These are phyloP conservation scores for Anisodus acutangulus DNA, from an alignment of 257 asterid species.

Conservation along the genomic window DNA sequence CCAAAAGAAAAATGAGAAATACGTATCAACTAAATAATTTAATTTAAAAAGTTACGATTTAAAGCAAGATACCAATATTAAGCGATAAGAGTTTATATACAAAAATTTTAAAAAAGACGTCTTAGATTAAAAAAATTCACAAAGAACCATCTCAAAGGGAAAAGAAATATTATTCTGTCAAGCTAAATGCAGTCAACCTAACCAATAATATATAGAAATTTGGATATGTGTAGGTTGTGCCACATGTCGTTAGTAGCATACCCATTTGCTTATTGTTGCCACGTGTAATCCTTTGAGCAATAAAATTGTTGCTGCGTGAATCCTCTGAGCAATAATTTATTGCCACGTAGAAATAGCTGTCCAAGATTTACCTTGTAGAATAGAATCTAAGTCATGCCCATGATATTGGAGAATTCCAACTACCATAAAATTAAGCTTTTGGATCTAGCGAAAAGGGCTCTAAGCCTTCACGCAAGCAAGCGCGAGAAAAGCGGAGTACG, in stretches of 20 bases:
- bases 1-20: too few relatives aligned
- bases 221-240: neutral
- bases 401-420: conserved; percentile 29
- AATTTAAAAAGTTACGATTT: too few relatives aligned
- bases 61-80: too few relatives aligned
- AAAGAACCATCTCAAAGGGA: neutral
- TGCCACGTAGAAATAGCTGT: conserved; percentile 32
- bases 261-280: conserved; percentile 27
- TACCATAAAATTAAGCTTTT: neutral
- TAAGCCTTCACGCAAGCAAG: too few relatives aligned
- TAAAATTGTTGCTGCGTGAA: conserved; percentile 23
- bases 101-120: too few relatives aligned
- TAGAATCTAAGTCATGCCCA: conserved; percentile 31
- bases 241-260: conserved; percentile 32
- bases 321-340: neutral
- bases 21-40: too few relatives aligned
- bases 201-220: neutral
- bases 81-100: too few relatives aligned
- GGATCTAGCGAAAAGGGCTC: too few relatives aligned
- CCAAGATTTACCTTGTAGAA: conserved; percentile 5
- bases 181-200: conserved; percentile 22
- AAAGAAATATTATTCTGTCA: conserved; percentile 28
- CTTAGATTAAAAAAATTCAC: too few relatives aligned
- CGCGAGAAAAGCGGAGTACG: too few relatives aligned
- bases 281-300: neutral